Conservation (phyloP, 208 protist genomes). For the Crithidia brevicula region DNA sequence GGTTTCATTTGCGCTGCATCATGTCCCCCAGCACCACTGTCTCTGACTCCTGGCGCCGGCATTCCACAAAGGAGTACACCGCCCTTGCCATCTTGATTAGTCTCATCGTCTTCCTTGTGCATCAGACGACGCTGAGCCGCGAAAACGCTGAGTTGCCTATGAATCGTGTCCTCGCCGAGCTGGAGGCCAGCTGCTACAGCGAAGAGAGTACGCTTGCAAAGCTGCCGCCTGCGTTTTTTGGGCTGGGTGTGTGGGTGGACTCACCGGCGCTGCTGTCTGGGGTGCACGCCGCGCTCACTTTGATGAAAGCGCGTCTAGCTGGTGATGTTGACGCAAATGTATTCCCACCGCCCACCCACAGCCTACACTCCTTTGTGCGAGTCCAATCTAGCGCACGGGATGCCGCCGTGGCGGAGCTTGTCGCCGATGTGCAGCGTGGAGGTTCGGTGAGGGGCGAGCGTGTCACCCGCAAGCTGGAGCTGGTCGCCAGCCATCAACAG, state of each 20-base stretch:
- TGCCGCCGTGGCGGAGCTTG: slow-evolving; percentile 3
- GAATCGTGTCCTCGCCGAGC: slow-evolving; percentile 32
- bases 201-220: not conserved
- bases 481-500: slow-evolving; percentile 51
- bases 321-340: not conserved
- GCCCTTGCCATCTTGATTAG: slow-evolving; percentile 25
- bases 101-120: slow-evolving; percentile 41
- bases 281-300: slow-evolving; percentile 52
- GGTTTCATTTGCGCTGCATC: not conserved
- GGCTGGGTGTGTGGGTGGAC: slow-evolving; percentile 74
- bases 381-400: slow-evolving; percentile 28
- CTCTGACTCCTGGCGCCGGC: slow-evolving; percentile 24
- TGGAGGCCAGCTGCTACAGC: slow-evolving; percentile 25
- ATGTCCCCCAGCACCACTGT: not conserved
- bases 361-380: slow-evolving; percentile 42
- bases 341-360: slow-evolving; percentile 22
- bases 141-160: slow-evolving; percentile 55
- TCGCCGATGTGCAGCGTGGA: not conserved
- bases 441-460: not conserved
- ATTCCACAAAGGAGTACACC: slow-evolving; percentile 23
- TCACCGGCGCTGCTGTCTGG: slow-evolving; percentile 38
- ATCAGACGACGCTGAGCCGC: slow-evolving; percentile 49
- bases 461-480: slow-evolving; percentile 5
- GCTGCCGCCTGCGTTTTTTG: slow-evolving; percentile 48
- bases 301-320: slow-evolving; percentile 46